phyloP scores from a whole-genome alignment of 345 rosid genomes.

The Brassica incana region DNA sequence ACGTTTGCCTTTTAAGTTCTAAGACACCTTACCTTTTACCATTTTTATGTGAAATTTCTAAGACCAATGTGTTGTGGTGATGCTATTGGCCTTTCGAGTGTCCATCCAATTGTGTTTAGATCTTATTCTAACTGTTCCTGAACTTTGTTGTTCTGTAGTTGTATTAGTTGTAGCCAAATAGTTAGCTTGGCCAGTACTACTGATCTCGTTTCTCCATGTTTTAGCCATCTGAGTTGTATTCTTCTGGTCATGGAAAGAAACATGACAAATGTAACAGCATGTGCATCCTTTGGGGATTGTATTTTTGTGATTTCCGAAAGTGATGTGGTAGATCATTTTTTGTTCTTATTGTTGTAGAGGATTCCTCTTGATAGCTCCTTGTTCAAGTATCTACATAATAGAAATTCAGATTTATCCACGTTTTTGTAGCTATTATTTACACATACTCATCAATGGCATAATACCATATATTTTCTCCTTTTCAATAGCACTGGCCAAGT shows the following conservation, averaged over 20 bases:
- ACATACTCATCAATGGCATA: slow-evolving; percentile 15
- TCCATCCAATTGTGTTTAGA: slow-evolving; percentile 22
- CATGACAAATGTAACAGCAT: slow-evolving; percentile 25
- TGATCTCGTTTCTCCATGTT: slow-evolving; percentile 26
- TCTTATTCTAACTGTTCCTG: slow-evolving; percentile 29
- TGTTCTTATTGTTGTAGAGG: neutral
- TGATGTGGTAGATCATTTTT: slow-evolving; percentile 26
- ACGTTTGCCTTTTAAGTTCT: slow-evolving; percentile 35
- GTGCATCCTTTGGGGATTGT: slow-evolving; percentile 37
- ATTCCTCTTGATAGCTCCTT: neutral
- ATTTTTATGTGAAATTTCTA: slow-evolving; percentile 34
- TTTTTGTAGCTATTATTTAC: neutral
- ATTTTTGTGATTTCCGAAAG: slow-evolving; percentile 33
- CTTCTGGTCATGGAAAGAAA: slow-evolving; percentile 22
- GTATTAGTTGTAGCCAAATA: slow-evolving; percentile 37
- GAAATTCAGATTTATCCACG: slow-evolving; percentile 9
- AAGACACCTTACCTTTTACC: slow-evolving; percentile 30
- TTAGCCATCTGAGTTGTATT: slow-evolving; percentile 28
- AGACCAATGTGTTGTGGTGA: slow-evolving; percentile 39
- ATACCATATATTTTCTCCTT: neutral
- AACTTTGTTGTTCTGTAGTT: slow-evolving; percentile 24
- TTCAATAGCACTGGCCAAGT: slow-evolving; percentile 29
- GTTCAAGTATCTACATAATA: slow-evolving; percentile 21
- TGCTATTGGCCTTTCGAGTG: slow-evolving; percentile 25
- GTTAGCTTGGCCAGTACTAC: slow-evolving; percentile 33